Percentiles rank a stretch among this genome's conserved stretches.
Evolutionary conservation across 768 basidiomycete species (phyloP).

Genomic region (Pleurotus ostreatus): DNA sequence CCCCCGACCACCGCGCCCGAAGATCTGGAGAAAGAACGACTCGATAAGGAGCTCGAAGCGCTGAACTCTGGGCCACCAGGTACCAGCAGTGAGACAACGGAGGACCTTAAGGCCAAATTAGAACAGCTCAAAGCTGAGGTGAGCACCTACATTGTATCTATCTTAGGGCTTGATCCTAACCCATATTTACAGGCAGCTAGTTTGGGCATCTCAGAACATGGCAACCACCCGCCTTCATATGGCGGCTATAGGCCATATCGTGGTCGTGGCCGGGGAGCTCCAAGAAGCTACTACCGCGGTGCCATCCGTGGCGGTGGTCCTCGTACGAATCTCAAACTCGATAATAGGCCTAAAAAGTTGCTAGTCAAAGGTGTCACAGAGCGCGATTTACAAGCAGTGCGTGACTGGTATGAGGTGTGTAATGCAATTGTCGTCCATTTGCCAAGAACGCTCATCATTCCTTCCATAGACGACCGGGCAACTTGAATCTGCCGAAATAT

Average conservation of each 20-base stretch:
- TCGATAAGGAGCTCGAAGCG: conserved; percentile 85
- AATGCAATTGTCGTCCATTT: conserved; percentile 1
- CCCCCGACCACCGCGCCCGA: conserved; percentile 31
- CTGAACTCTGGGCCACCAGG: conserved; percentile 37
- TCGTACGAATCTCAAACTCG: conserved; percentile 79
- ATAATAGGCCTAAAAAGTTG: conserved; percentile 83
- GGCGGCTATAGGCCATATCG: conserved; percentile 63
- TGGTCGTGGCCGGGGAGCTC: conserved; percentile 57
- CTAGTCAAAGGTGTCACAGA: conserved; percentile 63
- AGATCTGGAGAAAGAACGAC: conserved; percentile 54
- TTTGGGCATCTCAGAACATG: conserved; percentile 61
- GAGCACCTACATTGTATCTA: conserved; percentile 17
- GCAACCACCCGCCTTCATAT: conserved; percentile 29
- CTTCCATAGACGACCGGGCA: conserved; percentile 59
- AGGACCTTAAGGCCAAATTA: conserved; percentile 69
- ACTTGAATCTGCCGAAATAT: conserved; percentile 57
- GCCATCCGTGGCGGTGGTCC: conserved; percentile 63
- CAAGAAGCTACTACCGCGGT: conserved; percentile 58
- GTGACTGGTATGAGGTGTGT: conserved; percentile 80
- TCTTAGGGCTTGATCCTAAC: background rate
- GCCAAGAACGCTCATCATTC: conserved; percentile 6
- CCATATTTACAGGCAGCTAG: conserved; percentile 55
- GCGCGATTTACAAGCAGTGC: conserved; percentile 53
- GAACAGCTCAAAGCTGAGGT: conserved; percentile 81
- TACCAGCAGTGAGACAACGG: conserved; percentile 51